phyloP scores from a whole-genome alignment of 495 filamentous ascomycete species.

The Penicillium cataractarum region DNA sequence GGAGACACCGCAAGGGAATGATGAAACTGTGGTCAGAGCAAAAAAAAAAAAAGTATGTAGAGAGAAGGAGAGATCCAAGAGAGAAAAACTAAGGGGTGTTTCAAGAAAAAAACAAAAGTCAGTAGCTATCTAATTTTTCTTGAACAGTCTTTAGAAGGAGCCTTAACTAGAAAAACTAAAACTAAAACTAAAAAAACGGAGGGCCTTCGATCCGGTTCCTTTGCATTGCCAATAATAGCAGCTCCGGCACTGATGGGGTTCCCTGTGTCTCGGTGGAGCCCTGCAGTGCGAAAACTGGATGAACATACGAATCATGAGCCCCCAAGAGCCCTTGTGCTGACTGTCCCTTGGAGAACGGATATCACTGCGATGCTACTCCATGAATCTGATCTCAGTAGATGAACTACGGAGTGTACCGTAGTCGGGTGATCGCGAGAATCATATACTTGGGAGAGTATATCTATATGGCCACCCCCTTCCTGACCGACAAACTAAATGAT shows the following conservation, averaged over 20 bases:
- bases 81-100: not conserved
- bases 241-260: constrained; percentile 12
- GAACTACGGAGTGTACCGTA: too few relatives aligned
- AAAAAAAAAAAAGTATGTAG: constrained; percentile 1
- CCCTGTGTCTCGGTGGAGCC: constrained; percentile 18
- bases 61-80: constrained; percentile 10
- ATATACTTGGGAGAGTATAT: too few relatives aligned
- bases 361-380: not conserved
- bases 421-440: not conserved
- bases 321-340: constrained; percentile 5
- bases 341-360: not conserved
- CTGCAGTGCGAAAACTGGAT: constrained; percentile 4
- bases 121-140: not conserved
- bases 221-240: constrained; percentile 30
- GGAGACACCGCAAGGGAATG: constrained; percentile 22
- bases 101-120: not conserved
- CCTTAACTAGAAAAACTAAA: not conserved
- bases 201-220: constrained; percentile 26
- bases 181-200: not conserved
- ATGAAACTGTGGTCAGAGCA: not conserved
- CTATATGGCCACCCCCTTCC: not conserved
- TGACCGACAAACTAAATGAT: too few relatives aligned
- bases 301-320: constrained; percentile 8
- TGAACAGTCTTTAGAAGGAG: too few relatives aligned
- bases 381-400: too few relatives aligned